These are phyloP conservation scores for Candida sp. DNA, from an alignment of 1,139 yeast genomes.

Conservation along the genomic window DNA sequence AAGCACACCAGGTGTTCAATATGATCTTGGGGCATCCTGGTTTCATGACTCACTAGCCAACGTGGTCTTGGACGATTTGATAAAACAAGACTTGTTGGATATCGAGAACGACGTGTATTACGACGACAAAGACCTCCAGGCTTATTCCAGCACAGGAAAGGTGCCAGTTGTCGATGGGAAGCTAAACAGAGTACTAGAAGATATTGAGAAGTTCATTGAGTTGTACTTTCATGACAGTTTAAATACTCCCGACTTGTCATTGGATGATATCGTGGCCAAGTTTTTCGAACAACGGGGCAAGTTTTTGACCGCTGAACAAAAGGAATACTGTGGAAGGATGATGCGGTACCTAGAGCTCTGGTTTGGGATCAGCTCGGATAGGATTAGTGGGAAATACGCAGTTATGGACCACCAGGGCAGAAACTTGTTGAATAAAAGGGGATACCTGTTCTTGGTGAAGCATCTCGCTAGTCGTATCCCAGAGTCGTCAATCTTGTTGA, in stretches of 20 bases:
- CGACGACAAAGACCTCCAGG: conserved; percentile 50
- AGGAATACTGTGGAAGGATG: conserved; percentile 50
- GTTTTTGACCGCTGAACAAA: conserved; percentile 56
- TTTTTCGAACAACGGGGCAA: conserved; percentile 52
- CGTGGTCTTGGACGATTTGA: conserved; percentile 44
- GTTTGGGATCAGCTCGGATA: conserved; percentile 76
- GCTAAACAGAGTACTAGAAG: conserved; percentile 49
- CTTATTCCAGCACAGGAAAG: conserved; percentile 45
- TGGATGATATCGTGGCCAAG: conserved; percentile 48
- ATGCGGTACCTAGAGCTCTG: conserved; percentile 70
- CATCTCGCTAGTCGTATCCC: conserved; percentile 48
- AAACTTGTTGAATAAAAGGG: conserved; percentile 66
- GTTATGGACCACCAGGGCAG: conserved; percentile 75
- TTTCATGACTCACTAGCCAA: conserved; percentile 79
- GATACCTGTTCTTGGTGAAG: conserved; percentile 56
- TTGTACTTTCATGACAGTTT: conserved; percentile 47
- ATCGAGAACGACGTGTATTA: conserved; percentile 43
- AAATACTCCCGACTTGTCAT: conserved; percentile 51
- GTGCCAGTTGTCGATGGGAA: conserved; percentile 30
- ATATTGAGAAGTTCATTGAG: conserved; percentile 65
- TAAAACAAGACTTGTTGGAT: conserved; percentile 29
- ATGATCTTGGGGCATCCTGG: conserved; percentile 92
- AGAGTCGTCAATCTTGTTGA: conserved; percentile 37
- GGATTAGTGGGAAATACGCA: conserved; percentile 69
- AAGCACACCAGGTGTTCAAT: conserved; percentile 39